Evolutionary conservation across 2,329 filamentous ascomycete genomes (phyloP).

Genomic region (Purpureocillium lavendulum): DNA sequence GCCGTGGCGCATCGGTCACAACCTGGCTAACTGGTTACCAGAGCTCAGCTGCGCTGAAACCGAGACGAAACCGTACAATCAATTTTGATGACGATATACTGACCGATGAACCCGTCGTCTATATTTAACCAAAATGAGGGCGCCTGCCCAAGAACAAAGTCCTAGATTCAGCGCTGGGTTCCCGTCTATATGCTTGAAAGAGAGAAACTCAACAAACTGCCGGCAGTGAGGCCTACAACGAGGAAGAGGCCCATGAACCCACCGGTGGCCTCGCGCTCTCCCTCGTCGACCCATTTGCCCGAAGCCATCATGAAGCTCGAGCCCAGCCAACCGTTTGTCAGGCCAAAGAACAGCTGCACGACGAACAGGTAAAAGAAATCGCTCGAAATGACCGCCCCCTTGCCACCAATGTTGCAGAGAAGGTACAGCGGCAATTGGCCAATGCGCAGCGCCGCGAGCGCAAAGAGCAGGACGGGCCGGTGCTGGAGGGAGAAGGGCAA

Average conservation of each 20-base stretch:
- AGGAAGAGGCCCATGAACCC: conserved; percentile 91
- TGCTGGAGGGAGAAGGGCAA: conserved; percentile 49
- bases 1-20: no score
- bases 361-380: conserved; percentile 83
- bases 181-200: conserved; percentile 35
- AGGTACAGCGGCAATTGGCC: conserved; percentile 78
- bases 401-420: conserved; percentile 78
- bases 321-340: conserved; percentile 80
- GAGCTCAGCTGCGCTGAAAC: no score
- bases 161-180: no score
- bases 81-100: no score
- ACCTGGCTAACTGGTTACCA: no score
- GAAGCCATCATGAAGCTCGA: conserved; percentile 90
- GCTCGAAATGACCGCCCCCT: conserved; percentile 64
- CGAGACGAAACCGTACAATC: no score
- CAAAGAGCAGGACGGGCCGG: conserved; percentile 59
- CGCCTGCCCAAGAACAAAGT: no score
- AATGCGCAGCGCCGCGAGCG: conserved; percentile 55
- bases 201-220: conserved; percentile 85
- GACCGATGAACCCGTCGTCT: no score
- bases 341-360: conserved; percentile 76
- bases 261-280: conserved; percentile 80
- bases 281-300: conserved; percentile 68
- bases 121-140: no score
- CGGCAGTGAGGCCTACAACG: conserved; percentile 72